Conservation (phyloP, 2,329 filamentous ascomycete genomes). For the Mollisia scopiformis region DNA sequence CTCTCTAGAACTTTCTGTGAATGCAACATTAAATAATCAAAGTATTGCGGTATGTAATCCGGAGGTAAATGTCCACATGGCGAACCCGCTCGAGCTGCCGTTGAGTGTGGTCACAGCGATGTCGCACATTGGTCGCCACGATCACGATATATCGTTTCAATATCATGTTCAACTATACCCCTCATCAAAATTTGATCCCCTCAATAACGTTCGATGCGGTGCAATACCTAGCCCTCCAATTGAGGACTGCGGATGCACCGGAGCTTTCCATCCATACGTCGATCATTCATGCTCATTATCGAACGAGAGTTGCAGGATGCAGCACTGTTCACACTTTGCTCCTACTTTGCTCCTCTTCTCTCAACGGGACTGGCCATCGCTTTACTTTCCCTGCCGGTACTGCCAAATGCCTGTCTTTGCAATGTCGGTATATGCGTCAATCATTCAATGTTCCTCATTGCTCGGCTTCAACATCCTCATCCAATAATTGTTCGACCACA, state of each 20-base stretch:
- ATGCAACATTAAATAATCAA: background rate
- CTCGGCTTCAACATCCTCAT: background rate
- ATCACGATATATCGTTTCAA: slow-evolving; percentile 5
- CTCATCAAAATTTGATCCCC: background rate
- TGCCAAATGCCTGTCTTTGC: slow-evolving; percentile 8
- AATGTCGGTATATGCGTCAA: slow-evolving; percentile 12
- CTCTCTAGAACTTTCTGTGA: background rate
- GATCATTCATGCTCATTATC: background rate
- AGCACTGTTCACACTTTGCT: background rate
- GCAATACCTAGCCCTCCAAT: background rate
- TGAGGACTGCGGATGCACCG: slow-evolving; percentile 8
- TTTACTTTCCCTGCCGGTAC: slow-evolving; percentile 3
- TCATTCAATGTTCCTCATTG: background rate
- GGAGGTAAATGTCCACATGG: background rate
- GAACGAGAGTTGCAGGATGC: slow-evolving; percentile 3
- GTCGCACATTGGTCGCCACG: background rate
- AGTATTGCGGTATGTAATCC: too few species aligned
- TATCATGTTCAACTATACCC: background rate
- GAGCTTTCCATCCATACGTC: background rate
- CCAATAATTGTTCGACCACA: background rate
- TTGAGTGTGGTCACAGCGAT: background rate
- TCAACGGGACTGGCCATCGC: background rate
- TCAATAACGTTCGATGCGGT: slow-evolving; percentile 2
- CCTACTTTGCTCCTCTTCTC: background rate
- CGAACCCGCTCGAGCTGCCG: background rate